phyloP scores from a whole-genome alignment of 345 rosid species.

The Corymbia maculata region DNA sequence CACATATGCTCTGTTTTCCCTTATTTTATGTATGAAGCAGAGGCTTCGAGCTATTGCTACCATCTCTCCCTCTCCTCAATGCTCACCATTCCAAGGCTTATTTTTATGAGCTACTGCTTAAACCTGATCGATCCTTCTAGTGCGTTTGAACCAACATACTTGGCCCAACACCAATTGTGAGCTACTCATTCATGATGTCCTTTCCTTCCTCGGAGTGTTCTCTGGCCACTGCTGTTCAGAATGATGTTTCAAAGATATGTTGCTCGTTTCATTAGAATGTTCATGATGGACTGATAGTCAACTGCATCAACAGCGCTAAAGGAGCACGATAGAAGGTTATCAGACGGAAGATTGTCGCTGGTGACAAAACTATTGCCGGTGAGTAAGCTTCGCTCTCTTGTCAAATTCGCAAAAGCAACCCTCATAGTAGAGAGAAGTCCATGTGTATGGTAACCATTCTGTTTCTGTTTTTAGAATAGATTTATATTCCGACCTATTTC shows the following conservation, averaged over 20 bases:
- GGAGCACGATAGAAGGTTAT: too few relatives aligned
- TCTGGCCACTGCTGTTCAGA: accelerated
- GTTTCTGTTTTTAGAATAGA: too few relatives aligned
- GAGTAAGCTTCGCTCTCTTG: too few relatives aligned
- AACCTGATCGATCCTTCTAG: neutral
- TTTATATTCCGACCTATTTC: too few relatives aligned
- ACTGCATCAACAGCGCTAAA: neutral
- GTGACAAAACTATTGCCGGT: too few relatives aligned
- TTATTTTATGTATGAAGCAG: too few relatives aligned
- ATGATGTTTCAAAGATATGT: neutral
- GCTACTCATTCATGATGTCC: neutral
- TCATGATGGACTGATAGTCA: neutral
- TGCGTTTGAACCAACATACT: neutral
- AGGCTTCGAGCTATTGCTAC: too few relatives aligned
- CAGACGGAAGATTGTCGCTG: accelerated
- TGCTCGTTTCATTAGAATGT: neutral
- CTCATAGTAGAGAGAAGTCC: too few relatives aligned
- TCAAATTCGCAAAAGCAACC: too few relatives aligned
- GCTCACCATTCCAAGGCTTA: neutral
- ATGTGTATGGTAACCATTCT: too few relatives aligned
- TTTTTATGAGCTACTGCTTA: neutral
- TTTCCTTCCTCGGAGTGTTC: neutral
- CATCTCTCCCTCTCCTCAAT: too few relatives aligned
- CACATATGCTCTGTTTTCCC: neutral
- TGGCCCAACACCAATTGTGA: neutral